A percentile compares a stretch with the other conserved stretches of the same genome.
Evolutionary conservation across 768 basidiomycete species (phyloP).

Genomic region (Mycena vitilis): DNA sequence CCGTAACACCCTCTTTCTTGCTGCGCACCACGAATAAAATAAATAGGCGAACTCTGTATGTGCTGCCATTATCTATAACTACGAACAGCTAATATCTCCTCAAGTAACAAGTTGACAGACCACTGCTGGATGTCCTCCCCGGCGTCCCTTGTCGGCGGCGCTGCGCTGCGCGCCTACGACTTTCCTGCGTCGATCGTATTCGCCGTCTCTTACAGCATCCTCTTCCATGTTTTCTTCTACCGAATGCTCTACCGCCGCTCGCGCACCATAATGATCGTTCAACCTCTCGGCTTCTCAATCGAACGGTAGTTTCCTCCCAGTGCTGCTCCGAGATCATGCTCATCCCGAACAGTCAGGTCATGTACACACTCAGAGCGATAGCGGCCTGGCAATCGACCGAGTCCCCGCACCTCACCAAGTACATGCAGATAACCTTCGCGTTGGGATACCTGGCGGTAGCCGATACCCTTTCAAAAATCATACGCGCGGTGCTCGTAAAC

Average conservation of each 20-base stretch:
- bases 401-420: conserved; percentile 40
- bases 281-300: conserved; percentile 17
- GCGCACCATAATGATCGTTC: conserved; percentile 6
- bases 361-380: conserved; percentile 40
- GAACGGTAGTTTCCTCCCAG: conserved; percentile 21
- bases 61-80: no score
- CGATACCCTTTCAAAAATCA: conserved; percentile 35
- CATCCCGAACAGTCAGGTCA: conserved; percentile 29
- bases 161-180: conserved; percentile 27
- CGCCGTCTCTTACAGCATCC: conserved; percentile 24
- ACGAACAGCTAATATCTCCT: no score
- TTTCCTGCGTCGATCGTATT: conserved; percentile 17
- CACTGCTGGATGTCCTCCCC: conserved; percentile 24
- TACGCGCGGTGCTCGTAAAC: conserved; percentile 45
- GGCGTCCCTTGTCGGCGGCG: conserved; percentile 31
- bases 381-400: conserved; percentile 31
- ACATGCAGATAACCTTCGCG: conserved; percentile 42
- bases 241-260: conserved; percentile 15
- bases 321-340: no score
- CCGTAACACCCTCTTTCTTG: no score
- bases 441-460: conserved; percentile 44
- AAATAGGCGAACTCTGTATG: no score
- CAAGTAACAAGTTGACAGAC: no score
- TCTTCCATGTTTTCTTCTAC: conserved; percentile 18
- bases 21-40: no score